A percentile compares a stretch with the other conserved stretches of the same genome.
phyloP scores from a whole-genome alignment of 805 yeast species.

The Komagataella ulmi region DNA sequence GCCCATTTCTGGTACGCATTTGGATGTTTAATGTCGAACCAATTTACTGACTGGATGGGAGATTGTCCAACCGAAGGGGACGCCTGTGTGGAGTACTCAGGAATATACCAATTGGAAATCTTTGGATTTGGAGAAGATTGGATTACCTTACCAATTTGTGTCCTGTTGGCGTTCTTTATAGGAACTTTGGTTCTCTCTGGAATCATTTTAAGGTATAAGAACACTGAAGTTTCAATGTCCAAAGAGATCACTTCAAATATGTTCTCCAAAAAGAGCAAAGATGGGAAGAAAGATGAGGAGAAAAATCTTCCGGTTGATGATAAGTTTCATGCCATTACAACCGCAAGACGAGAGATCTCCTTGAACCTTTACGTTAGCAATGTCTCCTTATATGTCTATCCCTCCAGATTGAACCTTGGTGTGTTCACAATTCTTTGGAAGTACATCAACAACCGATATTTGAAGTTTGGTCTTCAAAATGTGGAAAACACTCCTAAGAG shows the following conservation, averaged over 20 bases:
- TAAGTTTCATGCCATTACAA: neutral
- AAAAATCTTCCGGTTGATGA: neutral
- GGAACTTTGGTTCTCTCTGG: constrained; percentile 33
- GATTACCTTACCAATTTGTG: constrained; percentile 44
- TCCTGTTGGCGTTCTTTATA: constrained; percentile 36
- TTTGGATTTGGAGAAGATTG: constrained; percentile 47
- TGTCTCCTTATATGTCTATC: neutral
- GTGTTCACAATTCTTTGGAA: constrained; percentile 1
- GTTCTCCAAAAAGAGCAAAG: neutral
- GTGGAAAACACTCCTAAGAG: neutral
- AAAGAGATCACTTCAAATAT: constrained; percentile 7
- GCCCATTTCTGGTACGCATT: constrained; percentile 62
- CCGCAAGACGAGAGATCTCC: neutral
- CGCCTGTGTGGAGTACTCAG: constrained; percentile 31
- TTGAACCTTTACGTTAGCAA: neutral
- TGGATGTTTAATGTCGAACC: constrained; percentile 46
- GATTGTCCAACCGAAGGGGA: constrained; percentile 29
- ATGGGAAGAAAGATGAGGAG: neutral
- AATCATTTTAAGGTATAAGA: constrained; percentile 26
- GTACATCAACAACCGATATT: constrained; percentile 2
- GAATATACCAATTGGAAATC: constrained; percentile 31
- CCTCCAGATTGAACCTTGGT: neutral
- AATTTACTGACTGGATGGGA: constrained; percentile 43
- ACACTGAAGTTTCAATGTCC: constrained; percentile 33
- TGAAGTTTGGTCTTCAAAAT: neutral